Base-by-base conservation (phyloP, 495 filamentous ascomycete genomes). In the Daldinia vernicosa region DNA sequence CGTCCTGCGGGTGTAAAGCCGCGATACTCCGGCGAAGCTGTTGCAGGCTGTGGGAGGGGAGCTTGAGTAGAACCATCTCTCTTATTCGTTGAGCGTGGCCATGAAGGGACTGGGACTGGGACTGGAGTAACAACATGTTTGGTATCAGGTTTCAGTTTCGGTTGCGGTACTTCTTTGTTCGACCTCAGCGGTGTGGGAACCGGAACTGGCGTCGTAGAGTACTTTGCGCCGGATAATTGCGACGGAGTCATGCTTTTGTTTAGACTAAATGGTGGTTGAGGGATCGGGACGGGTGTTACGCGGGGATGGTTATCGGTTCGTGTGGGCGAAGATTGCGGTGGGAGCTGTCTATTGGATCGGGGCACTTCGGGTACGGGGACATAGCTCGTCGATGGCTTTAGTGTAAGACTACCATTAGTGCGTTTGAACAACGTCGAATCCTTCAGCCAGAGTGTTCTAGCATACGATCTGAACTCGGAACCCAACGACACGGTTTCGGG, bases 1-100 rank as follows among this genome's bases (percentile, higher is more conserved):
- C 61, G 66, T 0, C 45, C 72, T 14, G 70, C 70, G 11, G 75
- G 75, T 1, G 72, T 75, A 54, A 77, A 75, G 39, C 67, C 43
- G 32, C 57, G 47, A 32, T 64, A 60, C 19, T 47, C 45, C 8
- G 22, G 22, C 11, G 40, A 53, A 8, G n/a, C 15, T 35, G 47
- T 28, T 5, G 43, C 47, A 9, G 14, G 39, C 1, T 60, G 33
- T 39, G 62, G 35, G 14, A 58, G 37, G 9, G 50, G 67, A 28
- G 47, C 51, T 6, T 62, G 56, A 22, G 59, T 26, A 9, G 57
- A 17, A 15, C 39, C 32, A 26, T 63, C 52, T 24, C 7, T 57
- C 22, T 9, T n/a, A 22, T 11, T 53, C 9, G 15, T 63, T 22
- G 15, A 15, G 32, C 11, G 54, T 22, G 69, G 43, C 40, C 47